Evolutionary conservation across 2,329 filamentous ascomycete genomes (phyloP), one percentile per base, ranked within the genome.

Genomic region (Botrytis sinoallii): DNA sequence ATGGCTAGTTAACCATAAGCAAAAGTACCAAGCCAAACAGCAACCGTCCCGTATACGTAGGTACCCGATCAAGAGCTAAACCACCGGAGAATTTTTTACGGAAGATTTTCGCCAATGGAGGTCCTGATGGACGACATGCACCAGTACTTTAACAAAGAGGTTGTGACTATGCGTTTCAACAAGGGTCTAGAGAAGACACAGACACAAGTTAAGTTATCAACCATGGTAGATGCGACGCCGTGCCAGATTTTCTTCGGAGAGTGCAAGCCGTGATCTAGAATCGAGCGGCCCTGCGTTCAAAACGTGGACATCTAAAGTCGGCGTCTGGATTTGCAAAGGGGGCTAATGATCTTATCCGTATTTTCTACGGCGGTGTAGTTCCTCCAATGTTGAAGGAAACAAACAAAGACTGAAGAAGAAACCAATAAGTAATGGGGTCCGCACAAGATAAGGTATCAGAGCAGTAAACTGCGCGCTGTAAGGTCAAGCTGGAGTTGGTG

Each of bases 61-160:
- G 4, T 52, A 52, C 10, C 22, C 22, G 48, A 4, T 52, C 9
- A 25, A 52, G 9, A n/a, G n/a, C 22, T 25, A 12, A 46, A 46
- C 44, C 44, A 46, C 7, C 7, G 2, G 74, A 75, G 18, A 22
- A n/a, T 22, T 73, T 76, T 60, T 77, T 70, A 73, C 57, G 74
- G 22, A 75, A 73, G 7, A 40, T 78, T 78, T 75, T 78, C 32
- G 74, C 75, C 32, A 72, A 78, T 57, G 72, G 74, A 10, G 72
- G 74, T 3, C 71, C 60, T 9, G 32, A 75, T 32, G 74, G 73
- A 18, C 48, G 59, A 0, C 61, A 73, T 38, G 40, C 60, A 9
- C 74, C 72, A 14, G 63, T 59, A 1, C 75, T 72, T 74, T 75
- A 77, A 42, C 65, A 60, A 18, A 67, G 72, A 14, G 74, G 73